phyloP scores from a whole-genome alignment of 208 protist genomes.

The Trypanosoma mega region DNA sequence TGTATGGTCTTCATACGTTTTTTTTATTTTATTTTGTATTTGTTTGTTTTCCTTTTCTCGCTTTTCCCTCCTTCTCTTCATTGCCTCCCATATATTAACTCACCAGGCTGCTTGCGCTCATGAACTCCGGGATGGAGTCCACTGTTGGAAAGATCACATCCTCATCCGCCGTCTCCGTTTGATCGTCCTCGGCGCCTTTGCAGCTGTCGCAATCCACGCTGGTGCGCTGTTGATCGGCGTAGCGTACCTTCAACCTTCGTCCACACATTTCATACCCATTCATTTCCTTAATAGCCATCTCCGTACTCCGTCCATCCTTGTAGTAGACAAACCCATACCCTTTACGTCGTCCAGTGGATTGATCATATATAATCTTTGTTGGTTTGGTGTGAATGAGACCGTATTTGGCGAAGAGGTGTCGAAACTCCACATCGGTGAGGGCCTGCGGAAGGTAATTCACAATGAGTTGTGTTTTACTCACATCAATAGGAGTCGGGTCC shows the following conservation, averaged over 20 bases:
- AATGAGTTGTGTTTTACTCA: constrained; percentile 57
- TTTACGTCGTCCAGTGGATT: constrained; percentile 51
- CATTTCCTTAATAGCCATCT: constrained; percentile 47
- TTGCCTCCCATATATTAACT: no score
- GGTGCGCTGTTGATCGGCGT: constrained; percentile 56
- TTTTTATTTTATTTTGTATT: not conserved
- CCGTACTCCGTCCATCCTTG: constrained; percentile 46
- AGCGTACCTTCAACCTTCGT: constrained; percentile 58
- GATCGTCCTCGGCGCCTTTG: not conserved
- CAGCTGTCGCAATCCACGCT: constrained; percentile 25
- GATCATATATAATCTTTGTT: constrained; percentile 64
- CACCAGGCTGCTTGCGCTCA: no score
- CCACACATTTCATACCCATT: constrained; percentile 51
- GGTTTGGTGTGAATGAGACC: constrained; percentile 37
- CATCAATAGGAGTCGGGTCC: constrained; percentile 54
- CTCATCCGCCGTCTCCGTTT: not conserved
- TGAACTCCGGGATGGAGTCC: no score
- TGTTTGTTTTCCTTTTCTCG: no score
- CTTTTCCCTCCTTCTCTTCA: no score
- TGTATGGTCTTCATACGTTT: not conserved
- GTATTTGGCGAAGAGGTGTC: constrained; percentile 44
- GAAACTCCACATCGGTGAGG: constrained; percentile 48
- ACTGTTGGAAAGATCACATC: not conserved
- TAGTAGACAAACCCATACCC: constrained; percentile 85
- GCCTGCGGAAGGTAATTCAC: constrained; percentile 65